These are phyloP conservation scores for Tetrastigma voinierianum DNA, from an alignment of 164 flowering plant species.

Conservation along the genomic window DNA sequence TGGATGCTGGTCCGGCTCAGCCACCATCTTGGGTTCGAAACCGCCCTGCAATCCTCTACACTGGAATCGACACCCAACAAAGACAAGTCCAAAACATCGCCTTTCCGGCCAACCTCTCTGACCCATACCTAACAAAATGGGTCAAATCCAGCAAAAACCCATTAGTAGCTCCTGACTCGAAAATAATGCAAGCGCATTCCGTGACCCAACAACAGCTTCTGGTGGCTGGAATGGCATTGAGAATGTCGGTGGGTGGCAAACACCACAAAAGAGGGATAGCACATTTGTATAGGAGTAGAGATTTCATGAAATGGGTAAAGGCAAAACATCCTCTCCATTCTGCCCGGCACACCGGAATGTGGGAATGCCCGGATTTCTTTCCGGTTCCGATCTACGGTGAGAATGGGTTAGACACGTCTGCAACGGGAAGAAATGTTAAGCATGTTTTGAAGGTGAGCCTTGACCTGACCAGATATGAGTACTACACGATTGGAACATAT, in stretches of 20 bases:
- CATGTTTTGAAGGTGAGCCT: conserved; percentile 77
- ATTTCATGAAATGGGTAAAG: conserved; percentile 59
- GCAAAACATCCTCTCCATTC: conserved; percentile 70
- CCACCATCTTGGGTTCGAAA: conserved; percentile 50
- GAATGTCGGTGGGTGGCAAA: conserved; percentile 50
- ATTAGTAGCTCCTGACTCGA: conserved; percentile 17
- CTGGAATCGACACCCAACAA: conserved; percentile 37
- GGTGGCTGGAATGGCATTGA: conserved; percentile 52
- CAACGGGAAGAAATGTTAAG: conserved; percentile 31
- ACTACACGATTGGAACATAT: conserved; percentile 70
- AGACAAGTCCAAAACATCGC: conserved; percentile 53
- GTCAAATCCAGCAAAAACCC: conserved; percentile 53
- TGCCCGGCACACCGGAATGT: conserved; percentile 49
- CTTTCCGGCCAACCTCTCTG: conserved; percentile 42
- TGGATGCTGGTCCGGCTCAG: conserved; percentile 73
- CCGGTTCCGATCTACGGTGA: conserved; percentile 42
- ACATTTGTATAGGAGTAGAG: conserved; percentile 54
- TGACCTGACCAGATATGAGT: conserved; percentile 60
- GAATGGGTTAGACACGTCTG: conserved; percentile 62
- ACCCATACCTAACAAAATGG: conserved; percentile 45
- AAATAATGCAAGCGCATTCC: conserved; percentile 43
- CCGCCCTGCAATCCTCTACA: conserved; percentile 53
- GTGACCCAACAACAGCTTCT: conserved; percentile 71
- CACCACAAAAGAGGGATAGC: conserved; percentile 48
- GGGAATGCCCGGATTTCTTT: conserved; percentile 91